These are phyloP conservation scores for Xylaria arbuscula DNA, from an alignment of 2,329 filamentous ascomycete species.

Conservation along the genomic window DNA sequence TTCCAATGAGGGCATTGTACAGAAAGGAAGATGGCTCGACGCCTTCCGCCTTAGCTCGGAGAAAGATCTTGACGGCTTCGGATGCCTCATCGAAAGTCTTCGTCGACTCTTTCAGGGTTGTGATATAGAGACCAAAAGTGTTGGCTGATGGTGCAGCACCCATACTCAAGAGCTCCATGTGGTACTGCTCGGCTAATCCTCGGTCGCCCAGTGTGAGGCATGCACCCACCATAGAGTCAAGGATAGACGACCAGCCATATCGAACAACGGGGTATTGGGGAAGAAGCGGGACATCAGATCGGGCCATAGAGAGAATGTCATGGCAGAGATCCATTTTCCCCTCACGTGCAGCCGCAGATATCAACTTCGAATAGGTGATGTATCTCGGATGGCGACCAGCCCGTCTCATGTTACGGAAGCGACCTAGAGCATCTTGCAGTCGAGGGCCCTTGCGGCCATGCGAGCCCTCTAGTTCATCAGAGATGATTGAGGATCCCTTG, in stretches of 20 bases:
- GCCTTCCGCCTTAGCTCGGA: conserved; percentile 90
- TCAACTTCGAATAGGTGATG: conserved; percentile 96
- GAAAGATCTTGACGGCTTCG: conserved; percentile 97
- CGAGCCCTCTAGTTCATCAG: conserved; percentile 86
- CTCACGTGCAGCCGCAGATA: conserved; percentile 87
- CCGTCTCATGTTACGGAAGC: conserved; percentile 93
- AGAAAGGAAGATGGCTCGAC: conserved; percentile 97
- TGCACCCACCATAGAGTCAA: conserved; percentile 96
- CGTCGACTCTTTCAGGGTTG: conserved; percentile 95
- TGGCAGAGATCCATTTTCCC: conserved; percentile 83
- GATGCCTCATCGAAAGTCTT: conserved; percentile 98
- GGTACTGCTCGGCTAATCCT: conserved; percentile 82
- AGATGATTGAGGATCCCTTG: conserved; percentile 90
- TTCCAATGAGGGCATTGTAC: conserved; percentile 98
- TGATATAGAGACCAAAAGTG: conserved; percentile 98
- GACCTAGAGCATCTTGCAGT: conserved; percentile 81
- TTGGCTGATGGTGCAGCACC: conserved; percentile 94
- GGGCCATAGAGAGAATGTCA: conserved; percentile 89
- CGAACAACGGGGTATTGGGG: conserved; percentile 87
- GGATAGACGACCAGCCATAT: conserved; percentile 95
- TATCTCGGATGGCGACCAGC: conserved; percentile 92
- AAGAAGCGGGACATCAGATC: conserved; percentile 85
- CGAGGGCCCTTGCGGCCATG: conserved; percentile 78
- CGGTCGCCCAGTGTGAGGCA: conserved; percentile 87
- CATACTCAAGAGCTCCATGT: conserved; percentile 91